Conservation (phyloP, 164 flowering plant genomes). For the Stephania yunnanensis region DNA sequence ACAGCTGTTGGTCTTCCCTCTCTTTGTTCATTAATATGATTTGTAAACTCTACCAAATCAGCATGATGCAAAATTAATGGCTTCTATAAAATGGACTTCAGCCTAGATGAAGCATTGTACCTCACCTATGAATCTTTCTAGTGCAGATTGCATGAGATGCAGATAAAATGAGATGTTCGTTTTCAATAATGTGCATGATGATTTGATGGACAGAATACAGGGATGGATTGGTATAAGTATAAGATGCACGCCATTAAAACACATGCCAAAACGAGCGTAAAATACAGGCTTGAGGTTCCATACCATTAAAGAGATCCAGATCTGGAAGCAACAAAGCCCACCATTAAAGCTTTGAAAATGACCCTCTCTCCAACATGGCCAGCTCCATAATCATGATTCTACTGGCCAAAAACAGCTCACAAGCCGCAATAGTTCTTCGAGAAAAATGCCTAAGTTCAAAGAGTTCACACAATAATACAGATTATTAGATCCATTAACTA, state of each 20-base stretch:
- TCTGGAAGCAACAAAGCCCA: conserved; percentile 2
- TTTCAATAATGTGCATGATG: not conserved
- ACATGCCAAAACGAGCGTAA: not conserved
- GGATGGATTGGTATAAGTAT: too few relatives aligned
- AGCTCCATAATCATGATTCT: not conserved
- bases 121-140: not conserved
- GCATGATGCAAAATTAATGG: not conserved
- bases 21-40: too few relatives aligned
- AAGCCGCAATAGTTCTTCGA: not conserved
- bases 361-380: not conserved
- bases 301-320: not conserved
- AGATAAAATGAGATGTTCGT: not conserved
- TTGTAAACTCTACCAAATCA: not conserved
- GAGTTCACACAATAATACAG: not conserved
- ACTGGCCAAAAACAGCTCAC: not conserved
- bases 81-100: not conserved
- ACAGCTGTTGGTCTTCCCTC: too few relatives aligned
- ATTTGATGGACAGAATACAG: not conserved
- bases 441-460: not conserved
- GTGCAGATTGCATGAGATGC: not conserved
- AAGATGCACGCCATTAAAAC: not conserved
- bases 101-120: not conserved
- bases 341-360: not conserved
- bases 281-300: not conserved
- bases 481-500: not conserved